A percentile compares a stretch with the other conserved stretches of the same genome.
Evolutionary conservation across 441 rosid genomes (phyloP).

Genomic region (Gossypium gossypioides): DNA sequence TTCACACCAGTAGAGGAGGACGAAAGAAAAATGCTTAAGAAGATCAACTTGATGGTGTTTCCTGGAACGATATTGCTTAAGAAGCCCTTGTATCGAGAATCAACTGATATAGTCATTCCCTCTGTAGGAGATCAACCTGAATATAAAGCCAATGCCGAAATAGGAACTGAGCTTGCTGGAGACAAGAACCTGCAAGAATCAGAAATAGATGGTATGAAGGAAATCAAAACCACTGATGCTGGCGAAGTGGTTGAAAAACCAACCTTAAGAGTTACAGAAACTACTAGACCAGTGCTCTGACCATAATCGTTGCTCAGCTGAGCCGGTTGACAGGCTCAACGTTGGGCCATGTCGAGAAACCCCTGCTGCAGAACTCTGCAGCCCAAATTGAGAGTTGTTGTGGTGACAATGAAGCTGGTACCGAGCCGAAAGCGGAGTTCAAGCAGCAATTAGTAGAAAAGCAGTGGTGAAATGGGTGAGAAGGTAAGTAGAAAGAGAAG

Average conservation of each 20-base stretch:
- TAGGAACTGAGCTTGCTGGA: slow-evolving; percentile 3
- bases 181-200: slow-evolving; percentile 8
- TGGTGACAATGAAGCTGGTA: slow-evolving; percentile 1
- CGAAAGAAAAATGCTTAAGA: slow-evolving; percentile 52
- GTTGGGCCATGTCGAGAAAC: neutral
- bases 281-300: neutral
- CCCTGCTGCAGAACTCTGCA: slow-evolving; percentile 1
- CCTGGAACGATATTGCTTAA: slow-evolving; percentile 74
- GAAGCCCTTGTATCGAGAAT: slow-evolving; percentile 37
- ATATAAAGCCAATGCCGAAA: neutral
- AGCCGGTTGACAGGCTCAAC: neutral
- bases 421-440: neutral
- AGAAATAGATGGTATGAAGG: slow-evolving; percentile 9
- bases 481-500: neutral
- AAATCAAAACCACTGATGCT: slow-evolving; percentile 7
- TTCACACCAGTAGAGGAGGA: slow-evolving; percentile 45
- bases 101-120: slow-evolving; percentile 7
- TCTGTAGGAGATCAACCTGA: slow-evolving; percentile 11
- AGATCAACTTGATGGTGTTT: slow-evolving; percentile 75
- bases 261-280: slow-evolving; percentile 11
- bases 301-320: neutral
- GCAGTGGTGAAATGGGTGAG: slow-evolving; percentile 6
- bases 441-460: slow-evolving; percentile 6
- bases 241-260: slow-evolving; percentile 16
- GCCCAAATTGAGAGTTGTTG: neutral